Evolutionary conservation across 768 basidiomycete species (phyloP), one percentile per base, ranked within the genome.

Genomic region (Collybia sp.): DNA sequence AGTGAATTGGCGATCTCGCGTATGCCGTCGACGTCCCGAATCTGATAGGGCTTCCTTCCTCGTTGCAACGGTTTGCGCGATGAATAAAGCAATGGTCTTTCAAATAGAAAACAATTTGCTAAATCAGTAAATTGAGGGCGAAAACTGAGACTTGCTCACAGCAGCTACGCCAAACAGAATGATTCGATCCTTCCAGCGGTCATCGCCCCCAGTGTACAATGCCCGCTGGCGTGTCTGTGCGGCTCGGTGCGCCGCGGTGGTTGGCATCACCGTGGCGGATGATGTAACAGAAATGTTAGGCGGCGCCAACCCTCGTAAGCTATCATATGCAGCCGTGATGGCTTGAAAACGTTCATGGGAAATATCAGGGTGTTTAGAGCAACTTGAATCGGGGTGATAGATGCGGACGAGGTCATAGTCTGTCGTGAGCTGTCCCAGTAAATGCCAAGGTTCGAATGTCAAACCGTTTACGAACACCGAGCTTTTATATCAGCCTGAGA

Each of bases 371-470:
- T 80, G 63, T 11, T 73, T 35, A 11, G 61, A 56, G 10, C 58
- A 44, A 46, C 63, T 62, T 17, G 71, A 67, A 35, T 90, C 87
- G 2, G 87, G 87, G 59, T 90, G 87, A 61, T 89, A 87, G 47
- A 87, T 72, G 34, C 82, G 73, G 30, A 89, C 88, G 38, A 90
- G 85, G 51, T 88, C 87, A 56, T 80, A 87, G 62, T 89, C 87
- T 90, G 52, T 6, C 15, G 12, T 20, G 12, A 44, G 30, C 31
- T 19, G 51, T 45, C n/a, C 44, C 40, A 41, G 37, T 13, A 40
- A 30, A 13, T 8, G 25, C 31, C 30, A 38, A 33, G 20, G 30
- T 33, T 0, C 15, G 10, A 46, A 35, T 35, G 20, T 19, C 20
- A 36, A 45, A 12, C 42, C 16, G 25, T n/a, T 43, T 15, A 71